Evolutionary conservation across 441 rosid species (phyloP), one percentile per base, ranked within the genome.

Genomic region (Populus trichocarpa): DNA sequence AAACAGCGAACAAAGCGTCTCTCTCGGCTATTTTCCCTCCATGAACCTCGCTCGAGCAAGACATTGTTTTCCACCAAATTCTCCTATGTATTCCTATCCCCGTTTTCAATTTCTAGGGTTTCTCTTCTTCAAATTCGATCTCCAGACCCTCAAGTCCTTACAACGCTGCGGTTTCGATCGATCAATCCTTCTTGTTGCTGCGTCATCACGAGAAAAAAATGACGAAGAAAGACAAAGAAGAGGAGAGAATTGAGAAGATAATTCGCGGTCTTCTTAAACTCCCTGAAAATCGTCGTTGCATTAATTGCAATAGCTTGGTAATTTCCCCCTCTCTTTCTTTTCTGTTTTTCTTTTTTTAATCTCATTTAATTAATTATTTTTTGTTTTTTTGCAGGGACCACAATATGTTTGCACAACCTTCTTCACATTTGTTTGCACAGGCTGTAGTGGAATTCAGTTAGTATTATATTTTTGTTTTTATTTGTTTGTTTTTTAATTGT

Each of bases 381-480:
- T 8, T 50, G 78, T 74, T 67, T 42, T 89, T 30, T 8, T 50
- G 25, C 25, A 96, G 98, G 99, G 98, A 70, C 99, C 99, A 2
- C 99, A 96, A 78, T 94, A 94, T 79, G 97, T 94, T 38, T 96
- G 99, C 85, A 89, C 96, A 74, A 96, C 97, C 16, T 96, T 96
- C 86, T 87, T 79, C 79, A 91, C 97, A 70, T 96, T 96, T 84
- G 88, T 96, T 72, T 96, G 99, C 90, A 91, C 88, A 42, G 91
- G 86, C 72, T 94, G 98, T 77, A 88, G 97, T 20, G 97, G 97
- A 78, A 85, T 92, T 61, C 99, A 96, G 98, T 94, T 59, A 86
- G 96, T 84, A 14, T 67, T 42, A 16, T 30, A 16, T 71, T 28
- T 40, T 70, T 46, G 22, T 26, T 30, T 33, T 28, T 28, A 28